These are phyloP conservation scores for Coemansia sp. DNA, from an alignment of 192 early-diverging fungal species.

Conservation along the genomic window DNA sequence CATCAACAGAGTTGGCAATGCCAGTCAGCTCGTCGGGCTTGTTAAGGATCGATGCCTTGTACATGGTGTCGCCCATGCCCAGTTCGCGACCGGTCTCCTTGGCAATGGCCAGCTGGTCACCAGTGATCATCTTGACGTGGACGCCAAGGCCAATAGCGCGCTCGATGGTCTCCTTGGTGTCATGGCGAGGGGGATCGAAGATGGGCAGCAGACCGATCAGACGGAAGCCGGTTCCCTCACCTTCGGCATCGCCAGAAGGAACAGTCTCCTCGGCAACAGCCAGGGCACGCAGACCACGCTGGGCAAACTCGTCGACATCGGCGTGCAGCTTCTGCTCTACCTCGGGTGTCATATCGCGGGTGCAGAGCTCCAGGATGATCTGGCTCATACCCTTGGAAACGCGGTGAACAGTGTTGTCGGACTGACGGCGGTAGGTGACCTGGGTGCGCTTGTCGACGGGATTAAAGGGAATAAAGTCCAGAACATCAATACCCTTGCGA, in stretches of 20 bases:
- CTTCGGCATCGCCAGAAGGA: conserved; percentile 58
- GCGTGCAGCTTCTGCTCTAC: conserved; percentile 61
- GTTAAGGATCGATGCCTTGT: conserved; percentile 63
- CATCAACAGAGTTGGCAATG: conserved; percentile 58
- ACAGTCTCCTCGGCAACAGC: conserved; percentile 73
- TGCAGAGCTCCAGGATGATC: conserved; percentile 70
- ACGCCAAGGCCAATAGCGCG: conserved; percentile 73
- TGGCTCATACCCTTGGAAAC: conserved; percentile 76
- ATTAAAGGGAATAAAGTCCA: conserved; percentile 74
- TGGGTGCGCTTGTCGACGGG: conserved; percentile 77
- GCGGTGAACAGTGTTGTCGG: conserved; percentile 65
- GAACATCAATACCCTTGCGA: conserved; percentile 64
- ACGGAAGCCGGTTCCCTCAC: conserved; percentile 65
- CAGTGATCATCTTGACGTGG: conserved; percentile 94
- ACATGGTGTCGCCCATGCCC: conserved; percentile 75
- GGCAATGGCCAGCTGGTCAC: conserved; percentile 86
- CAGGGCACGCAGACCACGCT: conserved; percentile 70
- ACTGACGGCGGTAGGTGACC: conserved; percentile 65
- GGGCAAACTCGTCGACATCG: conserved; percentile 70
- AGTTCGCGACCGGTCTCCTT: conserved; percentile 75
- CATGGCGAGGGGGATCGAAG: conserved; percentile 75
- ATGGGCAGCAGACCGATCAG: conserved; percentile 73
- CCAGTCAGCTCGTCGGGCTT: conserved; percentile 63
- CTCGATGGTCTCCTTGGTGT: conserved; percentile 79
- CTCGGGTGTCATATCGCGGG: conserved; percentile 66